Conservation (phyloP, 176 grass and related monocot species). For the Musa itinerans region DNA sequence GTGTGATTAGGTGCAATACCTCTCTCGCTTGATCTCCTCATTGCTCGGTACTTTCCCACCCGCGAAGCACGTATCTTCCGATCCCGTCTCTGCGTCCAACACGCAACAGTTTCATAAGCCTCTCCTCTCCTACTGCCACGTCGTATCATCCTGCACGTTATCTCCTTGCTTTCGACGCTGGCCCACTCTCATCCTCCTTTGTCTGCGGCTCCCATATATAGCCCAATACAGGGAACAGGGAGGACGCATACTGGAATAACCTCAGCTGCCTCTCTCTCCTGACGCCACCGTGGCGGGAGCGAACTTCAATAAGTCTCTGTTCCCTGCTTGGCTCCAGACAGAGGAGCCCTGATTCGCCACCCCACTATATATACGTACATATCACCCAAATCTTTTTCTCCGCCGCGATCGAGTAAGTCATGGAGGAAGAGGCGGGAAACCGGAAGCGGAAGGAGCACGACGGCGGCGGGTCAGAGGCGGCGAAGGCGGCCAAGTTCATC, state of each 20-base stretch:
- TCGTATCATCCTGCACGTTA: background rate
- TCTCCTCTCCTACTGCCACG: background rate
- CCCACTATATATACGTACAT: background rate
- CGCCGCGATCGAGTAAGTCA: background rate
- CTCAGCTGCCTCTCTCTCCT: background rate
- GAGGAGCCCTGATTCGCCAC: background rate
- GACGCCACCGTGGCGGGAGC: background rate
- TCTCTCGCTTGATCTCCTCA: background rate
- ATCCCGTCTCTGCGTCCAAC: background rate
- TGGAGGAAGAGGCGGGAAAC: background rate
- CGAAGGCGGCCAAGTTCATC: background rate
- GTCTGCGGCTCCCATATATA: background rate
- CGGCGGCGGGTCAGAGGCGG: background rate
- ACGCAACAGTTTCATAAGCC: background rate
- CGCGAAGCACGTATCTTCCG: background rate
- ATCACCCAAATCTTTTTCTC: background rate
- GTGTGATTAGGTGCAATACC: background rate
- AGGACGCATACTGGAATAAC: background rate
- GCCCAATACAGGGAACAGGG: background rate
- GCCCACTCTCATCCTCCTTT: background rate
- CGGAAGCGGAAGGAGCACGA: slow-evolving; percentile 3
- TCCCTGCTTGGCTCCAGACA: background rate
- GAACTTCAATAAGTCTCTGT: background rate
- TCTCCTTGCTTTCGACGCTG: background rate
- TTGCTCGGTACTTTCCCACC: background rate